A percentile compares a stretch with the other conserved stretches of the same genome.
These are phyloP conservation scores for Closterium sp. DNA, from an alignment of 139 green algal species.

Conservation along the genomic window DNA sequence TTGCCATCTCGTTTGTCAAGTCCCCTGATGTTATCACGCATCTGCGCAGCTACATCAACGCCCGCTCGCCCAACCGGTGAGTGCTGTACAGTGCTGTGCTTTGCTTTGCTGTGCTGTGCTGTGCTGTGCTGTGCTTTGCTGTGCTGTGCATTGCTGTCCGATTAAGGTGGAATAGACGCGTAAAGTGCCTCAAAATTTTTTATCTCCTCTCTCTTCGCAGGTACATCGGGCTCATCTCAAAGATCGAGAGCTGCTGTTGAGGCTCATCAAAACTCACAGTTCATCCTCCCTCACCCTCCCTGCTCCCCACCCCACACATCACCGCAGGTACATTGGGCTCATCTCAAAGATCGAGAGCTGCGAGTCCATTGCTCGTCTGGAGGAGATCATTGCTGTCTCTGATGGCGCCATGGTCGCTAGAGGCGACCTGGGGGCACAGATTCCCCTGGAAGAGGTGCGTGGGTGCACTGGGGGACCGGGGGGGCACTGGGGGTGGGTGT, in stretches of 20 bases:
- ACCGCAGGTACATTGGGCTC: slow-evolving; percentile 80
- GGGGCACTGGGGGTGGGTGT: too few species aligned
- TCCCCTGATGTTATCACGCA: slow-evolving; percentile 75
- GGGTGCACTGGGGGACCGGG: too few species aligned
- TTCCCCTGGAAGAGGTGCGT: slow-evolving; percentile 86
- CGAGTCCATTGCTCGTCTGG: slow-evolving; percentile 94
- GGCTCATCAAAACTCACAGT: too few species aligned
- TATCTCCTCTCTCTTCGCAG: slow-evolving; percentile 8
- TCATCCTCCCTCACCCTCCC: too few species aligned
- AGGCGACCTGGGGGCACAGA: slow-evolving; percentile 98
- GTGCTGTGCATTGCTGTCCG: not conserved
- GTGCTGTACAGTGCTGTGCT: not conserved
- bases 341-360: slow-evolving; percentile 97
- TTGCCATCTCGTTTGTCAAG: slow-evolving; percentile 97
- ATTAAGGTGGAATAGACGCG: not conserved
- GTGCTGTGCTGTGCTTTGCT: not conserved
- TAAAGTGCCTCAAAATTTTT: not conserved
- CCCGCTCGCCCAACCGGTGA: slow-evolving; percentile 33
- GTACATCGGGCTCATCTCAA: slow-evolving; percentile 91
- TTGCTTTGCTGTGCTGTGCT: not conserved
- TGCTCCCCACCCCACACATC: too few species aligned
- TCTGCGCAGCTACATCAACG: slow-evolving; percentile 69
- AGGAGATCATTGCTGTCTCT: slow-evolving; percentile 85
- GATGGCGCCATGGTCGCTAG: slow-evolving; percentile 90
- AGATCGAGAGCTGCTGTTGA: slow-evolving; percentile 97